These are phyloP conservation scores for Neopestalotiopsis sp. DNA, from an alignment of 2,329 filamentous ascomycete genomes.

Conservation along the genomic window DNA sequence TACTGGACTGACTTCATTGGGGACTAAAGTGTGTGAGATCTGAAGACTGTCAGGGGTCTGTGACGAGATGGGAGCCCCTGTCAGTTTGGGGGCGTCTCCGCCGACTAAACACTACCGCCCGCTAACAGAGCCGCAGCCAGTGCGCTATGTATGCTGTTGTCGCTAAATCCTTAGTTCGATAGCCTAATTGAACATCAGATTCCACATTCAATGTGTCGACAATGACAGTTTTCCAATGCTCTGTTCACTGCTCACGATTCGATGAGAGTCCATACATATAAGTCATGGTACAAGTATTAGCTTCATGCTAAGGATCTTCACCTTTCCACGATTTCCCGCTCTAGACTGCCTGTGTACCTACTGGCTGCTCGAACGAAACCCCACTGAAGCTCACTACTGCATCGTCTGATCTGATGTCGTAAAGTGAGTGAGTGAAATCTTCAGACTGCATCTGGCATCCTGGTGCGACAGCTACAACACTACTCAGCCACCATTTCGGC, in stretches of 20 bases:
- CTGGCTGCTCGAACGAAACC: not conserved
- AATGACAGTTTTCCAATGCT: no score
- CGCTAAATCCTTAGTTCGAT: not conserved
- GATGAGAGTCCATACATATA: no score
- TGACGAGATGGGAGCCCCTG: not conserved
- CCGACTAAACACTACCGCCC: not conserved
- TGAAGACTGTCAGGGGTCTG: not conserved
- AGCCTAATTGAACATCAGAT: not conserved
- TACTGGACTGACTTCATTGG: not conserved
- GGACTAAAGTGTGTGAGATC: not conserved
- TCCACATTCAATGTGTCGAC: no score
- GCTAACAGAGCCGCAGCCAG: not conserved
- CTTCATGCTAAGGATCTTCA: no score
- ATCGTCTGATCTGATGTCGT: constrained; percentile 5
- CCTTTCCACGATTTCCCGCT: not conserved
- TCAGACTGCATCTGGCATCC: not conserved
- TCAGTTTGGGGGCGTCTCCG: not conserved
- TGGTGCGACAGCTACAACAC: not conserved
- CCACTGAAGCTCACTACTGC: not conserved
- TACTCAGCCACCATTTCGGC: constrained; percentile 1
- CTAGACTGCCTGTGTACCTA: not conserved
- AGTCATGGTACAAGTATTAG: no score
- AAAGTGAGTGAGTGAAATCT: not conserved
- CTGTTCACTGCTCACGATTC: no score
- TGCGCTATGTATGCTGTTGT: not conserved